Evolutionary conservation across 2,329 filamentous ascomycete genomes (phyloP).

Genomic region (Neurospora sp.): DNA sequence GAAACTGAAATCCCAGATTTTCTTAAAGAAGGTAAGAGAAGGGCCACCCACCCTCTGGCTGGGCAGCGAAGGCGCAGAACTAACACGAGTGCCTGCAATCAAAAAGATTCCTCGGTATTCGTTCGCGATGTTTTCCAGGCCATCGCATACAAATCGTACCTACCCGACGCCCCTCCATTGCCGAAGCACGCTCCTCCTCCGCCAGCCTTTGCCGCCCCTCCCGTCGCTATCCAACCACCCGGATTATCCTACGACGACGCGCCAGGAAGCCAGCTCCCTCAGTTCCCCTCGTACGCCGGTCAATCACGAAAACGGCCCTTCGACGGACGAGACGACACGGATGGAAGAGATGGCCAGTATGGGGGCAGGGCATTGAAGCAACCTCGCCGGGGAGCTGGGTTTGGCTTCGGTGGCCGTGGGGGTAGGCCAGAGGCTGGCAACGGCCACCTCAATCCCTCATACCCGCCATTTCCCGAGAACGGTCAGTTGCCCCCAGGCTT

Average conservation of each 20-base stretch:
- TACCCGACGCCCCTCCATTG: constrained; percentile 42
- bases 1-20: constrained; percentile 68
- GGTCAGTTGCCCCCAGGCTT: background rate
- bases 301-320: constrained; percentile 42
- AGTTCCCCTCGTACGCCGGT: background rate
- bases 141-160: constrained; percentile 52
- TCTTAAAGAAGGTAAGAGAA: constrained; percentile 51
- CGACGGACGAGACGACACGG: constrained; percentile 40
- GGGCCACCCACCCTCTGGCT: background rate
- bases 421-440: constrained; percentile 18
- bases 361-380: constrained; percentile 48
- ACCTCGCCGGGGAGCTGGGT: constrained; percentile 38
- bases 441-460: constrained; percentile 9
- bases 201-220: constrained; percentile 8
- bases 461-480: background rate
- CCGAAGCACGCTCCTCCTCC: constrained; percentile 11
- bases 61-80: background rate
- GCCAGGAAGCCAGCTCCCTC: background rate
- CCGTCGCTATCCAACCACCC: constrained; percentile 7
- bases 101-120: constrained; percentile 48
- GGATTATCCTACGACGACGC: constrained; percentile 16
- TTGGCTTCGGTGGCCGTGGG: constrained; percentile 23
- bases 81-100: background rate
- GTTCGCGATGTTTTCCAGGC: constrained; percentile 62
- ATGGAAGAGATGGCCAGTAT: constrained; percentile 21